A percentile compares a stretch with the other conserved stretches of the same genome.
Evolutionary conservation across 108 stramenopile species (phyloP).

Genomic region (Pseudonitzschia pungens): DNA sequence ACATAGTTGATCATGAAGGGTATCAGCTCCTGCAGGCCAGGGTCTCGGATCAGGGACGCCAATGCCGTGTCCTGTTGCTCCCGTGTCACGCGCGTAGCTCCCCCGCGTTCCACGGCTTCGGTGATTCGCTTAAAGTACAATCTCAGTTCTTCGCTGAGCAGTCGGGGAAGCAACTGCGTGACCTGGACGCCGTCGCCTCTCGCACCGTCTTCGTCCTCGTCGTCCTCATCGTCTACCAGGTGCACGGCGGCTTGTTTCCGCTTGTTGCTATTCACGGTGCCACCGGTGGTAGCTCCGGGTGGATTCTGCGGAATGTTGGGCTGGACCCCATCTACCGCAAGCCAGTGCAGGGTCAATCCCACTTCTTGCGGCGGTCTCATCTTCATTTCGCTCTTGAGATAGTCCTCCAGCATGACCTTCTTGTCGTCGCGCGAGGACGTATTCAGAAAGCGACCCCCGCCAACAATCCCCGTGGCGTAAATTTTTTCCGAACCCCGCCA

Average conservation of each 20-base stretch:
- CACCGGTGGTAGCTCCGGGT: neutral
- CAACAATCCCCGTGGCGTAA: constrained; percentile 62
- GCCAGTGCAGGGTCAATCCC: constrained; percentile 75
- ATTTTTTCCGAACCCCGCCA: constrained; percentile 76
- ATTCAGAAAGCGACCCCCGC: constrained; percentile 13
- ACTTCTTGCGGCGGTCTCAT: constrained; percentile 69
- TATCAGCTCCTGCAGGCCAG: constrained; percentile 80
- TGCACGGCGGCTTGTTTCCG: constrained; percentile 12
- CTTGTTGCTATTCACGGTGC: constrained; percentile 3
- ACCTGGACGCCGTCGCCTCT: constrained; percentile 45
- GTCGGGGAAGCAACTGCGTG: constrained; percentile 68
- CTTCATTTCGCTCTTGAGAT: constrained; percentile 56
- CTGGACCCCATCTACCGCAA: constrained; percentile 77
- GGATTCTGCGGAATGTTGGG: constrained; percentile 73
- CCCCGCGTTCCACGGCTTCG: constrained; percentile 52
- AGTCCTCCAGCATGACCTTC: constrained; percentile 67
- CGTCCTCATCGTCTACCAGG: constrained; percentile 28
- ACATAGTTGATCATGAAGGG: constrained; percentile 77
- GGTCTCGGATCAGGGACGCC: constrained; percentile 44
- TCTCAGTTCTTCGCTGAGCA: constrained; percentile 81
- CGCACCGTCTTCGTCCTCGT: constrained; percentile 14
- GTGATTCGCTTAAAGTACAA: constrained; percentile 78
- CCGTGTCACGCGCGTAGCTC: constrained; percentile 33
- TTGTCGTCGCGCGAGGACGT: constrained; percentile 20
- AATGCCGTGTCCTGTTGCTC: constrained; percentile 50